These are phyloP conservation scores for Acanthamoeba castellanii DNA, from an alignment of 208 protist genomes.

Conservation along the genomic window DNA sequence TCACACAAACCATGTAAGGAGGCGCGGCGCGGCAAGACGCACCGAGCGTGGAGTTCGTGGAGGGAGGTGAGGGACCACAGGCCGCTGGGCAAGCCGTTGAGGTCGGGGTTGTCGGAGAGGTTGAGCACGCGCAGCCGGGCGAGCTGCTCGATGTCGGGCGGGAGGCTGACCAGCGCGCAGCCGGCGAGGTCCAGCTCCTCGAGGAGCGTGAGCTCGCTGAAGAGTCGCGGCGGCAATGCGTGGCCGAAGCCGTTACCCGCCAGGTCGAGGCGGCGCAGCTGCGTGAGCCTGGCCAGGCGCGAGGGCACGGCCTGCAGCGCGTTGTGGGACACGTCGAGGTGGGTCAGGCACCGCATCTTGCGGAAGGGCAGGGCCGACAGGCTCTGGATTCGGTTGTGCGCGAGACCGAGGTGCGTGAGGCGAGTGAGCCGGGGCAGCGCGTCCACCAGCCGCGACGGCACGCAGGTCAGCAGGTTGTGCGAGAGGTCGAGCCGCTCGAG, in stretches of 20 bases:
- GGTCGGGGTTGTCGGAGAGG: conserved; percentile 41
- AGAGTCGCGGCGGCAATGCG: neutral
- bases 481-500: conserved; percentile 1
- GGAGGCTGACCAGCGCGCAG: neutral
- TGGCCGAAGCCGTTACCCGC: neutral
- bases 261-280: neutral
- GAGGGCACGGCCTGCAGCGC: neutral
- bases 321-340: conserved; percentile 24
- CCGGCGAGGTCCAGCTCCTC: neutral
- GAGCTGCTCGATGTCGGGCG: neutral
- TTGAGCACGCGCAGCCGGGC: neutral
- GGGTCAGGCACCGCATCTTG: neutral
- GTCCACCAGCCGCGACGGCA: neutral
- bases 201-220: neutral
- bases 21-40: too few relatives aligned
- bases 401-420: conserved; percentile 8
- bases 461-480: neutral
- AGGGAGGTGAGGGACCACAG: neutral
- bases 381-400: neutral
- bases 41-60: neutral
- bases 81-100: neutral
- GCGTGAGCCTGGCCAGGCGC: neutral
- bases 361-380: neutral
- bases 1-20: too few relatives aligned
- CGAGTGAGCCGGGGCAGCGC: neutral